phyloP scores from a whole-genome alignment of 805 yeast genomes.

The Monosporozyma servazzii region DNA sequence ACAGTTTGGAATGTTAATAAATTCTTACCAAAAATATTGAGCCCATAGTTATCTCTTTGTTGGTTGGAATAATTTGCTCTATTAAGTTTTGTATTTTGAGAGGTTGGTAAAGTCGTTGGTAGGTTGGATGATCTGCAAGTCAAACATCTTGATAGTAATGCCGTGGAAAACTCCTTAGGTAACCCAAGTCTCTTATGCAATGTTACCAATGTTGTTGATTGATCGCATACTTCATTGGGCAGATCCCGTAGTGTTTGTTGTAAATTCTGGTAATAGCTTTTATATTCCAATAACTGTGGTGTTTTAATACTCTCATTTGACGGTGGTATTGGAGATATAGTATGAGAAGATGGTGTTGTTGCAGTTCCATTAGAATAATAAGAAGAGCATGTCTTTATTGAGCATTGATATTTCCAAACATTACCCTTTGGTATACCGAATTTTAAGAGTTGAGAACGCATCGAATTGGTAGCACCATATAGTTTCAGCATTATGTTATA shows the following conservation, averaged over 20 bases:
- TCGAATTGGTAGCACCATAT: background rate
- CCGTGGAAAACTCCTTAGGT: conserved; percentile 44
- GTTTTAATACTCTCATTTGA: background rate
- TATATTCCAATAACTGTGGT: conserved; percentile 18
- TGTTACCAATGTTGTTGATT: conserved; percentile 67
- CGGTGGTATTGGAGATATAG: background rate
- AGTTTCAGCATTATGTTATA: background rate
- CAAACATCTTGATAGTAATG: conserved; percentile 73
- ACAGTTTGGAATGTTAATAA: conserved; percentile 66
- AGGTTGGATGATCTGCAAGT: conserved; percentile 43
- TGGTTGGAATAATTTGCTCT: conserved; percentile 3
- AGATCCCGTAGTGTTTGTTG: conserved; percentile 14
- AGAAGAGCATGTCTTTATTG: background rate
- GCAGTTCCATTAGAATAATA: background rate
- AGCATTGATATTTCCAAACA: background rate
- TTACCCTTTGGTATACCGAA: background rate
- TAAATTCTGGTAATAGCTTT: conserved; percentile 16
- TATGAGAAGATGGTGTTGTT: background rate
- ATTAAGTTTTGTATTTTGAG: background rate
- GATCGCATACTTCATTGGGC: conserved; percentile 42
- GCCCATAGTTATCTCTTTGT: conserved; percentile 57
- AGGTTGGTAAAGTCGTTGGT: conserved; percentile 3
- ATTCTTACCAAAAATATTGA: conserved; percentile 74
- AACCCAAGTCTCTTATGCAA: conserved; percentile 69
- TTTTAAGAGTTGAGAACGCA: background rate